Evolutionary conservation across 306 rosid genomes (phyloP), one percentile per base, ranked within the genome.

Genomic region (Casuarina cunninghamiana): DNA sequence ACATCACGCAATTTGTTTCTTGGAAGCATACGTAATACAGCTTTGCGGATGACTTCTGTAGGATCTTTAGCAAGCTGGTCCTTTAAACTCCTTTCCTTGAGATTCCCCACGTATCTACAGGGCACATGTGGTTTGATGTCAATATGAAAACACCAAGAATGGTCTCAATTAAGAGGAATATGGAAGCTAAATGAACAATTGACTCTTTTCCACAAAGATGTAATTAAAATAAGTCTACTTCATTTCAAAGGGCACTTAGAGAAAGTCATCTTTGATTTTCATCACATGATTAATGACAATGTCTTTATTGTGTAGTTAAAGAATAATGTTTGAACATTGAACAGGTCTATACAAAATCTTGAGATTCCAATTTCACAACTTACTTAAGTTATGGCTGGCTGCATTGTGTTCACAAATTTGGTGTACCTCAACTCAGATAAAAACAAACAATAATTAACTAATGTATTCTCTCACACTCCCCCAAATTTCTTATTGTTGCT

Each of bases 1-100:
- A 94, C 97, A 74, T 92, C 93, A 44, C 98, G 96, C 77, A 92
- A 68, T 84, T 95, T 95, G 87, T 95, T 95, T 88, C 89, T 88
- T 4, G 97, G 98, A 71, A 95, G 89, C 98, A 95, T 95, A 71
- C 98, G 98, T 49, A 88, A 69, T 53, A 95, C 90, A 76, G 98
- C 98, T 91, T 92, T 95, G 81, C 95, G 96, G 65, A 95, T 92
- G 48, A 92, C 98, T 76, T 95, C 98, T 12, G 98, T 89, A 17
- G 98, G 97, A 75, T 95, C 98, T 78, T 89, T 91, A 70, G 84
- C 88, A 91, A 95, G 80, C 90, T 95, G 97, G 78, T 91, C 97
- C 87, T 91, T 91, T 73, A 92, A 83, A 58, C 74, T 91, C 83
- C 98, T 91, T 87, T 91, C 77, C 91, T 92, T 95, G 78, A 95